phyloP scores from a whole-genome alignment of 441 rosid genomes.

The Raphanus hybrid region DNA sequence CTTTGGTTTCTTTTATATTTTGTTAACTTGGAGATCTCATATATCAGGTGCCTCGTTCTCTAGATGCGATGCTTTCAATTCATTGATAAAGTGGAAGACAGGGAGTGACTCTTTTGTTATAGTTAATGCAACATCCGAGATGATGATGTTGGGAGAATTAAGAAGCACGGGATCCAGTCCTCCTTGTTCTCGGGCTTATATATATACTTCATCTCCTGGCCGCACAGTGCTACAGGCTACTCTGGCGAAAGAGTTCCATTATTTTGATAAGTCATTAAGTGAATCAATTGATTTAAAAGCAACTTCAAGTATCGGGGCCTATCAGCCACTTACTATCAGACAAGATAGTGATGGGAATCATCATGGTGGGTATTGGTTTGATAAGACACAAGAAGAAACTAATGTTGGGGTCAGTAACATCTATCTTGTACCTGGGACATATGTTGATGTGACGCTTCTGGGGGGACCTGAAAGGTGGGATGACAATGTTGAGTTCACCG shows the following conservation, averaged over 20 bases:
- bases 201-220: slow-evolving; percentile 79
- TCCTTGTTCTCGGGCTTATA: slow-evolving; percentile 77
- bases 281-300: slow-evolving; percentile 72
- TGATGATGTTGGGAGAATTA: slow-evolving; percentile 46
- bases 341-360: slow-evolving; percentile 82
- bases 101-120: slow-evolving; percentile 75
- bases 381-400: slow-evolving; percentile 55
- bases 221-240: slow-evolving; percentile 81
- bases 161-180: slow-evolving; percentile 55
- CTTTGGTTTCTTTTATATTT: slow-evolving; percentile 6
- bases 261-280: slow-evolving; percentile 58
- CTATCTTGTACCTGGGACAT: slow-evolving; percentile 89
- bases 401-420: slow-evolving; percentile 56
- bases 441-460: slow-evolving; percentile 67
- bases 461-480: slow-evolving; percentile 98
- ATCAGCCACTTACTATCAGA: slow-evolving; percentile 70
- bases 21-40: slow-evolving; percentile 24
- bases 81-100: slow-evolving; percentile 77
- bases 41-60: slow-evolving; percentile 76
- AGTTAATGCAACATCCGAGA: slow-evolving; percentile 61
- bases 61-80: slow-evolving; percentile 82
- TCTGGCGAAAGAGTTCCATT: slow-evolving; percentile 65
- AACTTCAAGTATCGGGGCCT: slow-evolving; percentile 76
- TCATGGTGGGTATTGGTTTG: slow-evolving; percentile 91
- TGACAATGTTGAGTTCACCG: slow-evolving; percentile 60